Evolutionary conservation across 805 yeast genomes (phyloP).

Genomic region (Kuraishia piskuri): DNA sequence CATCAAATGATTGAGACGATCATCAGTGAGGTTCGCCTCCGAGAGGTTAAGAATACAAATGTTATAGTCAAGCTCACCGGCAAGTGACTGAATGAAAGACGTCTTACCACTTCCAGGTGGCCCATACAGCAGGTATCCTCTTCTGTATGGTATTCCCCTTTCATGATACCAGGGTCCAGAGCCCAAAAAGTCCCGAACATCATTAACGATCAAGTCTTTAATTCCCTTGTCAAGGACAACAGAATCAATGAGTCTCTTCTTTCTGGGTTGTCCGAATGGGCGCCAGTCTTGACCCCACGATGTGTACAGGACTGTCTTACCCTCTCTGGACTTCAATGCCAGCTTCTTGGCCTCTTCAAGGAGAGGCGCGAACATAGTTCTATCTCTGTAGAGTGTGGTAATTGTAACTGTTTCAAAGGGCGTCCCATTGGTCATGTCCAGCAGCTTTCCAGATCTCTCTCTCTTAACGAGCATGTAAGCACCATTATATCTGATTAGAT

Average conservation of each 20-base stretch:
- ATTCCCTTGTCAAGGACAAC: conserved; percentile 79
- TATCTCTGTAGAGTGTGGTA: conserved; percentile 82
- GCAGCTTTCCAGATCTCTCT: conserved; percentile 81
- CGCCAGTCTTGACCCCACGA: conserved; percentile 99
- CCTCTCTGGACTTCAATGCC: conserved; percentile 79
- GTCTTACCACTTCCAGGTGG: conserved; percentile 99
- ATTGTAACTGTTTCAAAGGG: conserved; percentile 96
- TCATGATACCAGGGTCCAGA: conserved; percentile 90
- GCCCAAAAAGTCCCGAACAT: conserved; percentile 70
- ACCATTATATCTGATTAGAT: conserved; percentile 74
- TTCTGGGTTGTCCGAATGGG: conserved; percentile 93
- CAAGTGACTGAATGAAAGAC: conserved; percentile 90
- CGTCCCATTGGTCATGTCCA: conserved; percentile 84
- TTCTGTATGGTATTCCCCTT: conserved; percentile 94
- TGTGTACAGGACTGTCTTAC: conserved; percentile 88
- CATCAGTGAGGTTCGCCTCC: conserved; percentile 89
- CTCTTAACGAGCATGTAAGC: conserved; percentile 85
- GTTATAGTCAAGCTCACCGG: conserved; percentile 93
- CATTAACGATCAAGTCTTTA: conserved; percentile 54
- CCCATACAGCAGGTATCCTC: conserved; percentile 90
- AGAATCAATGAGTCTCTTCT: conserved; percentile 74
- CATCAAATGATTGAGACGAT: conserved; percentile 89
- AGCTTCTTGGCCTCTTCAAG: conserved; percentile 75
- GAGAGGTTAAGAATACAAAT: conserved; percentile 88
- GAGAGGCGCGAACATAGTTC: conserved; percentile 53